Percentiles rank a stretch among this genome's conserved stretches.
Evolutionary conservation across 768 basidiomycete genomes (phyloP).

Genomic region (Ramaria sp.): DNA sequence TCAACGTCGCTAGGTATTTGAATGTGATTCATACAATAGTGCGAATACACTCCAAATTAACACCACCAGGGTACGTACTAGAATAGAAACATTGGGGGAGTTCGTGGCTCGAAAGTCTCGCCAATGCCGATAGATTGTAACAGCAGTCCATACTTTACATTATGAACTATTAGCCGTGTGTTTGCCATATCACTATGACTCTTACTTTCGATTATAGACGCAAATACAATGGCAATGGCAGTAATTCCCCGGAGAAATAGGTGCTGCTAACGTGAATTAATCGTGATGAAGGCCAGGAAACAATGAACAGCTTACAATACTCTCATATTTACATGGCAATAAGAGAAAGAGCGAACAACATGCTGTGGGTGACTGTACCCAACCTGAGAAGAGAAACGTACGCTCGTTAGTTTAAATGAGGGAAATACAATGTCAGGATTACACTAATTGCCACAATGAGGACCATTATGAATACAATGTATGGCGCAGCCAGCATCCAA

Average conservation of each 20-base stretch:
- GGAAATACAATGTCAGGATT: background rate
- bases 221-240: background rate
- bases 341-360: background rate
- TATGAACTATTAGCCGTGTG: background rate
- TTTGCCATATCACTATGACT: background rate
- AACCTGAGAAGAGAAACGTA: background rate
- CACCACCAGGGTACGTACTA: background rate
- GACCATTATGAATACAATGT: background rate
- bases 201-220: background rate
- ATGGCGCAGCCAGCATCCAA: constrained; percentile 1
- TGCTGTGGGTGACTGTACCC: background rate
- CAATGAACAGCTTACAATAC: background rate
- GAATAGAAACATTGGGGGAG: background rate
- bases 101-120: background rate
- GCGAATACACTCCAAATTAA: background rate
- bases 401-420: background rate
- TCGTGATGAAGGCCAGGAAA: background rate
- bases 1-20: background rate
- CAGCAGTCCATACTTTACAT: background rate
- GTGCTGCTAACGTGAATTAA: background rate
- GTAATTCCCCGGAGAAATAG: background rate
- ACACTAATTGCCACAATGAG: background rate
- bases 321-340: background rate
- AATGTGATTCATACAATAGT: background rate
- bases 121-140: background rate